Percentiles rank a stretch among this genome's conserved stretches.
phyloP scores from a whole-genome alignment of 1,284 basidiomycete genomes.

The Anthracocystis walkeri region DNA sequence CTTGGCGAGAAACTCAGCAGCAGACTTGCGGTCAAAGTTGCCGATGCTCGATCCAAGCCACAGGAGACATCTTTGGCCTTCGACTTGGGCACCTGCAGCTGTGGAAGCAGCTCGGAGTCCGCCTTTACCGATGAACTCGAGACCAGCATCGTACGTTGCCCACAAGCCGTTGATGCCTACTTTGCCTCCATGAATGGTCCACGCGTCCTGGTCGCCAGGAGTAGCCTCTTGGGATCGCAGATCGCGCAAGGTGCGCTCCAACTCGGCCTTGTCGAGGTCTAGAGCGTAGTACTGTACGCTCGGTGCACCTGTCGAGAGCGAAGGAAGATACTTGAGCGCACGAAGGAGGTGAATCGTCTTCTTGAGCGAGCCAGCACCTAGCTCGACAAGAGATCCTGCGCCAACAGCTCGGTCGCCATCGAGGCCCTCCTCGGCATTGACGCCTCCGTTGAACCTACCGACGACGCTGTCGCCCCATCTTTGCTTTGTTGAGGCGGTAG shows the following conservation, averaged over 20 bases:
- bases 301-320: slow-evolving; percentile 67
- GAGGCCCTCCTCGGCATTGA: slow-evolving; percentile 73
- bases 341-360: slow-evolving; percentile 84
- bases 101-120: slow-evolving; percentile 65
- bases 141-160: slow-evolving; percentile 87
- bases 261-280: slow-evolving; percentile 87
- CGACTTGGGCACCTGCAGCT: slow-evolving; percentile 26
- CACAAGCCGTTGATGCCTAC: slow-evolving; percentile 77
- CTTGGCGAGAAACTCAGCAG: slow-evolving; percentile 80
- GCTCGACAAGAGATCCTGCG: slow-evolving; percentile 52
- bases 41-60: slow-evolving; percentile 96
- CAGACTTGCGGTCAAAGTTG: slow-evolving; percentile 82
- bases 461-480: slow-evolving; percentile 77
- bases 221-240: slow-evolving; percentile 71
- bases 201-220: slow-evolving; percentile 74
- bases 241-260: slow-evolving; percentile 81
- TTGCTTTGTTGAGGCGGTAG: slow-evolving; percentile 57
- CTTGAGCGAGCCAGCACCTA: slow-evolving; percentile 60
- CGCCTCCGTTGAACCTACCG: slow-evolving; percentile 77
- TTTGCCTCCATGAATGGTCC: slow-evolving; percentile 59
- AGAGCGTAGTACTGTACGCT: slow-evolving; percentile 90
- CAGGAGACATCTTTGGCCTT: slow-evolving; percentile 72
- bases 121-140: slow-evolving; percentile 72
- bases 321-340: slow-evolving; percentile 74
- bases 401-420: slow-evolving; percentile 71